These are phyloP conservation scores for Ascochyta rabiei DNA, from an alignment of 2,329 filamentous ascomycete genomes.

Conservation along the genomic window DNA sequence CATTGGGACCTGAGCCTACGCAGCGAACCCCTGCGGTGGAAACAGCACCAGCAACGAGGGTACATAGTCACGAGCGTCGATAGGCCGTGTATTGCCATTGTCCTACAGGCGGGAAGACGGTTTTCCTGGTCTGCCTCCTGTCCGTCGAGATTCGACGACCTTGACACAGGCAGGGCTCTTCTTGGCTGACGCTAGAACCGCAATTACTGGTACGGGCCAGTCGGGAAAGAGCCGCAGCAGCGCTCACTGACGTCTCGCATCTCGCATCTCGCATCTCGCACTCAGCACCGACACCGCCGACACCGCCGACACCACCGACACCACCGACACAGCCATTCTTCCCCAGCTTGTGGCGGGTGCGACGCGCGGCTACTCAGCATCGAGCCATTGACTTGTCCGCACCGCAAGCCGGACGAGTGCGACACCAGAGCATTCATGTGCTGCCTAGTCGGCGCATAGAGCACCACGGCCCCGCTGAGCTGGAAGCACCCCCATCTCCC, in stretches of 20 bases:
- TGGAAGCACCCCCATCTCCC: slow-evolving; percentile 24
- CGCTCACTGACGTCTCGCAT: slow-evolving; percentile 32
- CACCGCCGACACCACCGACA: no score
- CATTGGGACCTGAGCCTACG: not conserved
- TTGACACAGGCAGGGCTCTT: not conserved
- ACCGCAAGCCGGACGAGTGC: slow-evolving; percentile 12
- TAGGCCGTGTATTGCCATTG: not conserved
- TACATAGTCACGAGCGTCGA: not conserved
- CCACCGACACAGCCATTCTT: slow-evolving; percentile 25
- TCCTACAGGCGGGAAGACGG: not conserved
- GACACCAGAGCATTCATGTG: slow-evolving; percentile 34
- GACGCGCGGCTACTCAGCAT: slow-evolving; percentile 19
- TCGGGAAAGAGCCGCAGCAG: slow-evolving; percentile 33
- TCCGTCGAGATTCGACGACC: not conserved
- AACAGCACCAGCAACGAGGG: not conserved
- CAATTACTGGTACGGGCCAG: slow-evolving; percentile 14
- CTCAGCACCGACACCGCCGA: no score
- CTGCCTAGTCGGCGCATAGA: slow-evolving; percentile 32
- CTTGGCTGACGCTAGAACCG: slow-evolving; percentile 14
- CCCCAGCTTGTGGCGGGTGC: slow-evolving; percentile 25
- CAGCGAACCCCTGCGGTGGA: slow-evolving; percentile 1
- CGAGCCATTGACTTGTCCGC: slow-evolving; percentile 9
- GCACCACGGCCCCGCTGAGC: slow-evolving; percentile 36
- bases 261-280: slow-evolving; percentile 24
- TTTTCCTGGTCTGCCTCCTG: not conserved